Conservation (phyloP, 1,284 basidiomycete species). For the Microbotryum intermedium region DNA sequence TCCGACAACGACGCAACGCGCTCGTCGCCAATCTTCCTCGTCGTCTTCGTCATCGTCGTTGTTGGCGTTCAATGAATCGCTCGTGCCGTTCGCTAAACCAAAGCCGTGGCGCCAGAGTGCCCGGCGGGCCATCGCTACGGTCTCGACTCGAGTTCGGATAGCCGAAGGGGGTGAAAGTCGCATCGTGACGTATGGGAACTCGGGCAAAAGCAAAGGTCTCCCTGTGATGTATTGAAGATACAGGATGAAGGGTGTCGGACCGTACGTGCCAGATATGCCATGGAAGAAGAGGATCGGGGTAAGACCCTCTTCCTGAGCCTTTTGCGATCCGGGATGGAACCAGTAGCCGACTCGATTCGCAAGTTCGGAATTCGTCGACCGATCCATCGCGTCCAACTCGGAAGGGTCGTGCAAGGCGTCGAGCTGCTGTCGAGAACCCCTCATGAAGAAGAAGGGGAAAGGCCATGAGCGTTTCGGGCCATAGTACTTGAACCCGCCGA, state of each 20-base stretch:
- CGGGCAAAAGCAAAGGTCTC: conserved; percentile 24
- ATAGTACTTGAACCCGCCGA: conserved; percentile 24
- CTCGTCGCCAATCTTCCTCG: conserved; percentile 25
- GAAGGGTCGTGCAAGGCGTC: conserved; percentile 14
- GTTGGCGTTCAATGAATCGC: background rate
- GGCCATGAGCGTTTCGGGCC: conserved; percentile 5
- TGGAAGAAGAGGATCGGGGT: conserved; percentile 20
- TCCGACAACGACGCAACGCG: conserved; percentile 13
- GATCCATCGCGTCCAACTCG: conserved; percentile 3
- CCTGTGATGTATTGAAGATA: conserved; percentile 6
- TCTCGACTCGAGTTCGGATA: conserved; percentile 20
- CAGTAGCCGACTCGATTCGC: conserved; percentile 20
- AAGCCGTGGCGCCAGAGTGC: conserved; percentile 29
- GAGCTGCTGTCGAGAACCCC: conserved; percentile 17
- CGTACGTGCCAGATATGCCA: conserved; percentile 21
- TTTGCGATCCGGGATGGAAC: conserved; percentile 14
- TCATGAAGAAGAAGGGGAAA: conserved; percentile 13
- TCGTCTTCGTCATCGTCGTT: background rate
- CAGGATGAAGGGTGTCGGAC: conserved; percentile 7
- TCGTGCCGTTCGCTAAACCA: conserved; percentile 15
- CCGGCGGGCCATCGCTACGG: conserved; percentile 16
- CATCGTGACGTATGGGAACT: conserved; percentile 25
- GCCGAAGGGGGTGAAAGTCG: conserved; percentile 15
- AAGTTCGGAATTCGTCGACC: conserved; percentile 3
- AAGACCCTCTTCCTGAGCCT: conserved; percentile 6